Conservation (phyloP, 768 basidiomycete genomes). For the Candolleomyces eurysporus region DNA sequence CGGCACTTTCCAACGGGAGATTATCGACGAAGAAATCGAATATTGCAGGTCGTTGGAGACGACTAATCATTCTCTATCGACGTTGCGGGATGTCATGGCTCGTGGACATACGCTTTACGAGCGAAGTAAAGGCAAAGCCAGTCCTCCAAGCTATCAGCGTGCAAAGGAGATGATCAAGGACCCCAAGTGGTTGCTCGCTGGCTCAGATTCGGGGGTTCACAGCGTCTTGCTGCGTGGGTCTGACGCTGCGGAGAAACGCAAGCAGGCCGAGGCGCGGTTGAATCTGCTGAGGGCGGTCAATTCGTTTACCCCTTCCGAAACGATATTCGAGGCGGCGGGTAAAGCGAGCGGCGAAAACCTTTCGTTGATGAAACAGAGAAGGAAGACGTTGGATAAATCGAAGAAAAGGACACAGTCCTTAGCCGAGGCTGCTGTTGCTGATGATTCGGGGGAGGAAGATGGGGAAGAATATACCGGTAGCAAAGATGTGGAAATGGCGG, state of each 20-base stretch:
- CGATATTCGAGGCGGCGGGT: slow-evolving; percentile 85
- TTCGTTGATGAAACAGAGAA: slow-evolving; percentile 83
- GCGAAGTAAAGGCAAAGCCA: slow-evolving; percentile 88
- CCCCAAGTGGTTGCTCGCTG: slow-evolving; percentile 67
- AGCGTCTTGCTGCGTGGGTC: slow-evolving; percentile 58
- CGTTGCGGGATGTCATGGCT: slow-evolving; percentile 77
- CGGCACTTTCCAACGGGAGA: slow-evolving; percentile 78
- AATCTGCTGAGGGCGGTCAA: slow-evolving; percentile 72
- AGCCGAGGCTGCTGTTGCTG: slow-evolving; percentile 24
- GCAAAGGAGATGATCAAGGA: slow-evolving; percentile 85
- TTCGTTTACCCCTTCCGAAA: slow-evolving; percentile 83
- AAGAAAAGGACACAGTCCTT: slow-evolving; percentile 42
- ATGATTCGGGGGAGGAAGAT: slow-evolving; percentile 35
- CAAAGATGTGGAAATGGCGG: slow-evolving; percentile 62
- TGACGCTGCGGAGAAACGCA: slow-evolving; percentile 32
- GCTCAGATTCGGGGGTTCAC: slow-evolving; percentile 63
- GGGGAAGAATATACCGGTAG: slow-evolving; percentile 29
- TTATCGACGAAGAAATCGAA: slow-evolving; percentile 82
- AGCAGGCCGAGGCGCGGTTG: slow-evolving; percentile 56
- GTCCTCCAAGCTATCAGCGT: slow-evolving; percentile 78
- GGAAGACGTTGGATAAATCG: slow-evolving; percentile 73
- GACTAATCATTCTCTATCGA: slow-evolving; percentile 59
- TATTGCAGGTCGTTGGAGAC: slow-evolving; percentile 67
- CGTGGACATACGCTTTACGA: slow-evolving; percentile 94
- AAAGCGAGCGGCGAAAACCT: slow-evolving; percentile 64